These are phyloP conservation scores for Talaromyces atroroseus DNA, from an alignment of 2,329 filamentous ascomycete genomes.

Conservation along the genomic window DNA sequence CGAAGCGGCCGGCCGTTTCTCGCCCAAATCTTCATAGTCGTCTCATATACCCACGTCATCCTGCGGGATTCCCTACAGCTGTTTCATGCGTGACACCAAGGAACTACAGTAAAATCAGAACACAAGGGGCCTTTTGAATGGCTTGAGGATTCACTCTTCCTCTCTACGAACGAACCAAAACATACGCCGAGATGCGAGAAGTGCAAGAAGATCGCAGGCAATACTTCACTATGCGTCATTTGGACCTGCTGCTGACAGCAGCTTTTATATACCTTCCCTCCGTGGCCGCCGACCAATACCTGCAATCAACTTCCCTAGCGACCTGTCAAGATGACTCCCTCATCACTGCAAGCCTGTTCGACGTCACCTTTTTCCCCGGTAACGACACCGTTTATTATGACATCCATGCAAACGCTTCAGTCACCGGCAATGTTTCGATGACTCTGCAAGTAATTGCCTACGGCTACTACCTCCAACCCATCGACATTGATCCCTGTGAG, in stretches of 20 bases:
- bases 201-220: too few relatives aligned
- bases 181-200: background rate
- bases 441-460: slow-evolving; percentile 15
- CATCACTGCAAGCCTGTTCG: slow-evolving; percentile 15
- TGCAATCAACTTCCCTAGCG: slow-evolving; percentile 10
- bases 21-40: background rate
- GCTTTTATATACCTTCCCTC: slow-evolving; percentile 1
- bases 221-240: slow-evolving; percentile 1
- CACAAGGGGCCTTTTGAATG: background rate
- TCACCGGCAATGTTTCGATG: slow-evolving; percentile 14
- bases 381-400: slow-evolving; percentile 14
- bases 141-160: background rate
- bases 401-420: slow-evolving; percentile 13
- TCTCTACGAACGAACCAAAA: background rate
- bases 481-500: slow-evolving; percentile 13
- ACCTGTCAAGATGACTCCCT: slow-evolving; percentile 14
- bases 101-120: background rate
- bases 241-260: slow-evolving; percentile 3
- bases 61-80: background rate
- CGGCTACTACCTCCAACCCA: slow-evolving; percentile 10
- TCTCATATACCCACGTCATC: background rate
- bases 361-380: slow-evolving; percentile 12
- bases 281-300: slow-evolving; percentile 7
- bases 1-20: background rate
- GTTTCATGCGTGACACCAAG: background rate